Evolutionary conservation across 2,329 filamentous ascomycete species (phyloP).

Genomic region (Plenodomus lindquistii): DNA sequence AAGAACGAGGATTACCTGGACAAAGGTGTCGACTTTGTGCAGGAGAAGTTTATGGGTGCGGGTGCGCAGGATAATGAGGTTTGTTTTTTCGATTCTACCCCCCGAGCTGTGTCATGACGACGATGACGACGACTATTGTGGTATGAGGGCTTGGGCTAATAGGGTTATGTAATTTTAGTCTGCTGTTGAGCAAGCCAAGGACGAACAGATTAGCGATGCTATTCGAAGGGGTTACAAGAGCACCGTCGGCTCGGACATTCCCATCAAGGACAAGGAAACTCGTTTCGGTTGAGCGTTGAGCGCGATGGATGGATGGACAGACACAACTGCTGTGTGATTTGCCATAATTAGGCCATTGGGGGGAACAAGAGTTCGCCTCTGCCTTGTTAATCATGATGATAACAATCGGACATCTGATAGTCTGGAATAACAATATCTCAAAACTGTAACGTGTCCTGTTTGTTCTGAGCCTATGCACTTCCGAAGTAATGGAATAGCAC

Average conservation of each 20-base stretch:
- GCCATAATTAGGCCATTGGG: background rate
- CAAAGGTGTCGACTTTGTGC: slow-evolving; percentile 78
- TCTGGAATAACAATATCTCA: background rate
- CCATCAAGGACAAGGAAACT: slow-evolving; percentile 70
- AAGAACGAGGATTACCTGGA: slow-evolving; percentile 83
- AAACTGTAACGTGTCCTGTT: background rate
- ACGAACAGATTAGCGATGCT: slow-evolving; percentile 75
- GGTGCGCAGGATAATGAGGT: slow-evolving; percentile 62
- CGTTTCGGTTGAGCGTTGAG: slow-evolving; percentile 18
- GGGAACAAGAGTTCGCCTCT: background rate
- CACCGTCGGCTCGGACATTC: slow-evolving; percentile 68
- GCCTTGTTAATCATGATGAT: background rate
- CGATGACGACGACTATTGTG: no score
- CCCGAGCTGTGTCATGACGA: no score
- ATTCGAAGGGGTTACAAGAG: slow-evolving; percentile 73
- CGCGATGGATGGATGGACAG: background rate
- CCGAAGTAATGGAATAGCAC: background rate
- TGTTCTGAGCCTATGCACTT: background rate
- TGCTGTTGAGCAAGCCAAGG: slow-evolving; percentile 80
- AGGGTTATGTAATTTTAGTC: slow-evolving; percentile 31
- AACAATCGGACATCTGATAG: background rate
- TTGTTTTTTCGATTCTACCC: slow-evolving; percentile 44
- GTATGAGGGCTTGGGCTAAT: no score
- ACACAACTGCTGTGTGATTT: background rate
- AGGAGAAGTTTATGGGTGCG: slow-evolving; percentile 72